Conservation (phyloP, 2,329 filamentous ascomycete species). For the Calonectria naviculata region DNA sequence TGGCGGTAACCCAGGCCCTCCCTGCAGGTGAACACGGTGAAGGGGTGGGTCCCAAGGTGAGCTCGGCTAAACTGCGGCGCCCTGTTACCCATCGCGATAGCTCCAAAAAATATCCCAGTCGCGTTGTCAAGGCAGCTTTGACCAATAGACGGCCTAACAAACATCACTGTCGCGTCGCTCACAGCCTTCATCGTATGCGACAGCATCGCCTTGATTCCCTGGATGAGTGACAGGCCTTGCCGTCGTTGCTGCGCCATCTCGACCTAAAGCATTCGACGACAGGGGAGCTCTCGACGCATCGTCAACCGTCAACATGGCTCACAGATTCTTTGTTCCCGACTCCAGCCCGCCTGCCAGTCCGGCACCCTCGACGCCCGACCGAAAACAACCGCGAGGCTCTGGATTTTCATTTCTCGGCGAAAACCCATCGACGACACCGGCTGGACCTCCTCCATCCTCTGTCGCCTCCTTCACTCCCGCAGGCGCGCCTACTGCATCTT, state of each 20-base stretch:
- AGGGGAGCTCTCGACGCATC: constrained; percentile 29
- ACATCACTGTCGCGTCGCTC: constrained; percentile 23
- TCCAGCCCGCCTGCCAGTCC: constrained; percentile 55
- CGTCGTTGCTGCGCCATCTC: constrained; percentile 20
- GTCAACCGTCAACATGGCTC: constrained; percentile 48
- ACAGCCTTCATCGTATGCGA: constrained; percentile 25
- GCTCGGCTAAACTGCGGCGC: constrained; percentile 37
- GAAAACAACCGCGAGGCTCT: constrained; percentile 45
- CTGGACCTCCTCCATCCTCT: constrained; percentile 62
- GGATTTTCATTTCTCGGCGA: constrained; percentile 54
- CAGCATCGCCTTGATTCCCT: constrained; percentile 2
- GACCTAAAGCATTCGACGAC: constrained; percentile 21
- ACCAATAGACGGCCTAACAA: constrained; percentile 27
- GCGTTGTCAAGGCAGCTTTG: constrained; percentile 35
- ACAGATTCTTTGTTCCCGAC: constrained; percentile 55
- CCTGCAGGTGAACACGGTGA: neutral
- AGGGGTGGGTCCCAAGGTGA: constrained; percentile 6
- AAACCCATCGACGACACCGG: constrained; percentile 64
- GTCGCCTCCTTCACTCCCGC: constrained; percentile 66
- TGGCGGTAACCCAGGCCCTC: neutral
- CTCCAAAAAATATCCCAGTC: constrained; percentile 42
- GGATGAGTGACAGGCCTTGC: constrained; percentile 16
- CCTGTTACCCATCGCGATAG: constrained; percentile 40
- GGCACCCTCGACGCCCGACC: constrained; percentile 62
- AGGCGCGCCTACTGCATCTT: constrained; percentile 66